Conservation (phyloP, 2,329 filamentous ascomycete species). For the Paramyrothecium sp. region DNA sequence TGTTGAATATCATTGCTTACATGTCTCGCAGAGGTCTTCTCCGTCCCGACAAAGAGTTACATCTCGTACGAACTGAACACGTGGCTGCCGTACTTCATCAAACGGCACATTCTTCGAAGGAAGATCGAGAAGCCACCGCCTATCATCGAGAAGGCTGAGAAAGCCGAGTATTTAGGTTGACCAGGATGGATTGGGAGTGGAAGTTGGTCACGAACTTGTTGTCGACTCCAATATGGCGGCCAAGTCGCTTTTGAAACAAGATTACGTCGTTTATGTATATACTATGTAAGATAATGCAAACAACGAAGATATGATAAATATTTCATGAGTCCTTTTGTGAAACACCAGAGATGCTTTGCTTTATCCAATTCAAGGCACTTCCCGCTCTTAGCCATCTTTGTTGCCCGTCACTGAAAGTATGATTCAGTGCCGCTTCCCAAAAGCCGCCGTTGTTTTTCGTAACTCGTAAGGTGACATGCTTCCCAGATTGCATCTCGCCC, state of each 20-base stretch:
- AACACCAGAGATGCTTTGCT: constrained; percentile 64
- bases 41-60: constrained; percentile 26
- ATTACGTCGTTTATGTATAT: too few species aligned
- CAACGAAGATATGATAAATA: too few species aligned
- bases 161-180: not conserved
- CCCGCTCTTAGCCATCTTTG: constrained; percentile 99
- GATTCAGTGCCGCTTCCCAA: constrained; percentile 80
- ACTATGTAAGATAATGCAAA: too few species aligned
- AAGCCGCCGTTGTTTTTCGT: constrained; percentile 83
- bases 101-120: constrained; percentile 31
- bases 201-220: too few species aligned
- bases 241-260: too few species aligned
- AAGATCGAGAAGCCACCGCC: constrained; percentile 29
- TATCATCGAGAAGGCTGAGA: constrained; percentile 14
- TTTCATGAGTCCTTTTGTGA: too few species aligned
- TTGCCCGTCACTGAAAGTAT: constrained; percentile 98
- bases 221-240: too few species aligned
- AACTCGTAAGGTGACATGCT: constrained; percentile 88
- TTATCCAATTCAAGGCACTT: constrained; percentile 97
- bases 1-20: not conserved
- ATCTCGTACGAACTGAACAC: constrained; percentile 28
- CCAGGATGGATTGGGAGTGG: too few species aligned
- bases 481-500: constrained; percentile 75
- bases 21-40: constrained; percentile 25
- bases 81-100: constrained; percentile 35